Evolutionary conservation across 768 basidiomycete species (phyloP), one percentile per base, ranked within the genome.

Genomic region (Tulasnella calospora): DNA sequence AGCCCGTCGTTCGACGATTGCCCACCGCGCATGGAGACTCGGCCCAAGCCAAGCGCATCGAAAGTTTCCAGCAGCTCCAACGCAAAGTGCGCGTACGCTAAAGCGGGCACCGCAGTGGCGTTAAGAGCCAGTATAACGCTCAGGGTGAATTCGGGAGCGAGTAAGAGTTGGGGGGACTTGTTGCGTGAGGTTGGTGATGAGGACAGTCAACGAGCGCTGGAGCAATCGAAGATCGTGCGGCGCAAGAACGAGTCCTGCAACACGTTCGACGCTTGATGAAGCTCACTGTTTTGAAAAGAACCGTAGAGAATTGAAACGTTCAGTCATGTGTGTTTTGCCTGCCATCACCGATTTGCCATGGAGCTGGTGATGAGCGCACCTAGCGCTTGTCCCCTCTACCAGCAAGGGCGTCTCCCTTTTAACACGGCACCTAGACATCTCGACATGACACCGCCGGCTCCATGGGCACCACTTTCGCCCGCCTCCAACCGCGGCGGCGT

Each of bases 141-240:
- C 27, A 87, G 84, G 9, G 89, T 86, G 83, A 94, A 92, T 9
- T 88, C 84, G 17, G 90, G 86, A 5, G 92, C 90, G 6, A 91
- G 89, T 19, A 94, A 81, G n/a, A 92, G 84, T 10, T 92, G n/a
- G 92, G 1, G 91, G 84, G 46, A 94, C 86, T 80, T 90, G 87
- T 30, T 89, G 87, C 19, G 92, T 93, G 46, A 94, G 83, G 82
- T 92, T 91, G 80, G 86, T 90, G 80, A 92, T 85, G 55, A 94
- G 83, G 33, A 94, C 92, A 8, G 93, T 92, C 8, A 95, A 85
- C 12, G 92, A 93, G 76, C 91, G 89, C 77, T 93, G 92, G 38
- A 94, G 87, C 44, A 89, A 89, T 74, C 94, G 90, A 94, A 82
- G 76, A 93, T 89, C 35, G 93, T 92, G 79, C 89, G 88, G 81